Evolutionary conservation across 1,139 yeast species (phyloP), one percentile per base, ranked within the genome.

Genomic region (Candida gigantensis): DNA sequence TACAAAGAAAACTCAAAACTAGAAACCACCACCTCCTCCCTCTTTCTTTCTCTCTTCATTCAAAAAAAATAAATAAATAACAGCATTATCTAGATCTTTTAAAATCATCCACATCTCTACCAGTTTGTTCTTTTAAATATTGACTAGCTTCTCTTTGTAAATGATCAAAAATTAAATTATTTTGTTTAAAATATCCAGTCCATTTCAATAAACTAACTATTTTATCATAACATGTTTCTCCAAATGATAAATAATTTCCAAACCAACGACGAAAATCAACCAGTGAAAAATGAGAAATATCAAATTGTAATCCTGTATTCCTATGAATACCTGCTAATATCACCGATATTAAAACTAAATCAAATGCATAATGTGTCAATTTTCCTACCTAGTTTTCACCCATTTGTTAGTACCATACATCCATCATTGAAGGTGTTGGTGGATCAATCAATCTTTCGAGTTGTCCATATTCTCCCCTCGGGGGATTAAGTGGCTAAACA

Each of bases 301-400:
- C 76, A 50, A 71, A 72, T 30, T 62, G 72, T 41, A 72, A 65
- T 0, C 88, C 89, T 0, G 87, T 81, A 44, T 77, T 77, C 38
- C 81, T 65, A 50, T 81, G 79, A 36, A 82, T 64, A 1, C 84
- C 85, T 0, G 89, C 87, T 23, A 82, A 62, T 16, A 83, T 62
- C 53, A 83, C 72, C 3, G 87, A 79, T 13, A 81, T 60, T 40
- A 83, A 60, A 2, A 82, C 71, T 40, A 81, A 62, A 49, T 81
- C 88, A 30, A 79, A 49, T 0, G 81, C 66, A 44, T 77, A 77
- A 52, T 80, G 85, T 2, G 75, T 60, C 30, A 77, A 45, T 51
- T 65, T 75, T 0, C 82, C 82, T 23, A 77, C 52, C 80, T 74
- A 23, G 7, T 18, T n/a, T n/a, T n/a, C n/a, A n/a, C n/a, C n/a